Evolutionary conservation across 1,284 basidiomycete genomes (phyloP), one percentile per base, ranked within the genome.

Genomic region (Pisolithus thermaeus): DNA sequence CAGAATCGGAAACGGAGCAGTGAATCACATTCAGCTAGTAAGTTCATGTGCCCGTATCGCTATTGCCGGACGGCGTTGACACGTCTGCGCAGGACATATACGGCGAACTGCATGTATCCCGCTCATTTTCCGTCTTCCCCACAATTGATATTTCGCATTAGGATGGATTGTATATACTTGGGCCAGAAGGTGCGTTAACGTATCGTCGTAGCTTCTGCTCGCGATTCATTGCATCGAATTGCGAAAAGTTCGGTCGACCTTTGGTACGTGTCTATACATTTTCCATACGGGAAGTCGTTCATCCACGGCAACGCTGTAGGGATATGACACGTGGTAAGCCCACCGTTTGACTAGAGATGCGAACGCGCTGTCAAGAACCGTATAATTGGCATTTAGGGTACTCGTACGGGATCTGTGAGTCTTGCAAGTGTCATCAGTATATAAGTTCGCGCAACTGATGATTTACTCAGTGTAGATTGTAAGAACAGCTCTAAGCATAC

Each of bases 121-220:
- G 44, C 2, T 2, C 46, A 3, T 37, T 20, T 7, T 28, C 18
- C 12, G 3, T 14, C 20, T 28, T 36, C 27, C 6, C 37, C 30
- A 35, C 37, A 1, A 39, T 46, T 60, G 22, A 59, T 45, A 25
- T 52, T 3, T 35, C 18, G 38, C 12, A 40, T 6, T 50, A 90
- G 92, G 55, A 85, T 95, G 87, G 92, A 97, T 73, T 92, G 87
- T 81, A 89, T 97, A 56, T 97, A 97, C 65, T 81, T 97, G 20
- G 86, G 90, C 5, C 93, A 96, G 68, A 96, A 95, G 84, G 78
- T 86, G 47, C 37, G 73, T 62, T 7, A 4, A n/a, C 5, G 3
- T 30, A 11, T 22, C 43, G 9, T 39, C 6, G 12, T 14, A 43
- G 1, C 30, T 8, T 30, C 30, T 56, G 20, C 57, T 12, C 35